Percentiles rank a stretch among this genome's conserved stretches.
These are phyloP conservation scores for Paraurostyla sp. DNA, from an alignment of 73 alveolate genomes.

Conservation along the genomic window DNA sequence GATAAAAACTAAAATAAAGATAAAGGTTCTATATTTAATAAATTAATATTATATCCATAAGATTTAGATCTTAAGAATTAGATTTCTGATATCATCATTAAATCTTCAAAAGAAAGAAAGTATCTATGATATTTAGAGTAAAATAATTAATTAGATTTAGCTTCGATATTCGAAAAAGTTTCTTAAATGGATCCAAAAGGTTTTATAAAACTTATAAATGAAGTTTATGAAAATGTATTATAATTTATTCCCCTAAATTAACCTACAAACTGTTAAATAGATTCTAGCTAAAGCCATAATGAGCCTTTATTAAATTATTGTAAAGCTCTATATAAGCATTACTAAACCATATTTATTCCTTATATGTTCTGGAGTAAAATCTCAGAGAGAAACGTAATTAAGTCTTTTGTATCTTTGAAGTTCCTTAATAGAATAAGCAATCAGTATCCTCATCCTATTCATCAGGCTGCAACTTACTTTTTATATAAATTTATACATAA, in stretches of 20 bases:
- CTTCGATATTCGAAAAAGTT: not conserved
- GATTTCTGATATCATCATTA: not conserved
- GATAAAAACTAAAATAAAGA: too few species aligned
- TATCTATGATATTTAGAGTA: not conserved
- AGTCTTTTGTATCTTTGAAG: not conserved
- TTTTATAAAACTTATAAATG: not conserved
- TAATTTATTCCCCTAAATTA: not conserved
- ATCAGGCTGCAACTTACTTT: conserved; percentile 26
- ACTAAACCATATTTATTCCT: not conserved
- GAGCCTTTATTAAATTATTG: not conserved
- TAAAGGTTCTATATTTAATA: too few species aligned
- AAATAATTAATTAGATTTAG: not conserved
- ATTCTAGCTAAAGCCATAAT: not conserved
- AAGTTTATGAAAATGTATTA: not conserved
- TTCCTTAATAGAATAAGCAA: not conserved
- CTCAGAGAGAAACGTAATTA: conserved; percentile 33
- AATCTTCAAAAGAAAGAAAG: not conserved
- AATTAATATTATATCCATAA: too few species aligned
- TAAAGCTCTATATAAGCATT: not conserved
- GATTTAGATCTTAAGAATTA: not conserved
- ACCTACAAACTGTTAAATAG: not conserved
- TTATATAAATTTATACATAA: not conserved
- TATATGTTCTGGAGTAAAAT: conserved; percentile 16
- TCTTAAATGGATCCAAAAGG: not conserved
- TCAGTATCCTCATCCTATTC: not conserved